Percentiles rank a stretch among this genome's conserved stretches.
Conservation (phyloP, 1,139 yeast species). For the Yamadazyma conglobata region DNA sequence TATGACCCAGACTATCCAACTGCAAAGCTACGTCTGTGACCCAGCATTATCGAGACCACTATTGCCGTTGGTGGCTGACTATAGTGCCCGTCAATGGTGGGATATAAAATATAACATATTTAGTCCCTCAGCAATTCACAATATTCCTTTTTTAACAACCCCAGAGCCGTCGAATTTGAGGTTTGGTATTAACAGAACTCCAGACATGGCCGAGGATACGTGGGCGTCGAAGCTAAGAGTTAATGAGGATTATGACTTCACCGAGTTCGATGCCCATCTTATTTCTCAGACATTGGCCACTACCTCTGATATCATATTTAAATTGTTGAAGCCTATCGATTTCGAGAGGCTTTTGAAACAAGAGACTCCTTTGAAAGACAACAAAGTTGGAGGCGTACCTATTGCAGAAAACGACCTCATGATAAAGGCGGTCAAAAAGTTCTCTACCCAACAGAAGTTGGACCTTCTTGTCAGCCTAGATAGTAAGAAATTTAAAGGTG, state of each 20-base stretch:
- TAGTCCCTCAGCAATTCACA: constrained; percentile 35
- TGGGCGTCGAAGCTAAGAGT: constrained; percentile 52
- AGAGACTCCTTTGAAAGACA: constrained; percentile 10
- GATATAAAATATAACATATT: constrained; percentile 22
- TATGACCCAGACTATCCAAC: constrained; percentile 16
- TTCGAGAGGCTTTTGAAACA: constrained; percentile 16
- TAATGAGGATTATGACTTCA: constrained; percentile 49
- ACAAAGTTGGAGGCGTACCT: constrained; percentile 14
- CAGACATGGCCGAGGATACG: constrained; percentile 27
- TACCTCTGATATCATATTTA: constrained; percentile 28
- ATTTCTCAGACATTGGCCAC: constrained; percentile 31
- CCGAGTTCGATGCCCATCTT: constrained; percentile 33
- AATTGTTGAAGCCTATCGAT: constrained; percentile 27
- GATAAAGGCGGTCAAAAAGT: constrained; percentile 11
- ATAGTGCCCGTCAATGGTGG: constrained; percentile 48
- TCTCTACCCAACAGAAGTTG: constrained; percentile 23
- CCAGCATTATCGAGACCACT: constrained; percentile 41
- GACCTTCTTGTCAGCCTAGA: constrained; percentile 18
- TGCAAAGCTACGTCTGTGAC: constrained; percentile 33
- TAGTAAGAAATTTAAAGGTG: constrained; percentile 6
- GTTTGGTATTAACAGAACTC: constrained; percentile 30
- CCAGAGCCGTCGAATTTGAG: constrained; percentile 42
- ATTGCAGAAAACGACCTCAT: constrained; percentile 13
- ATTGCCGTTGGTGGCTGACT: constrained; percentile 60
- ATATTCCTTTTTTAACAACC: constrained; percentile 59